Percentiles rank a stretch among this genome's conserved stretches.
Conservation (phyloP, 306 rosid species). For the Cucurbita ficifolia region DNA sequence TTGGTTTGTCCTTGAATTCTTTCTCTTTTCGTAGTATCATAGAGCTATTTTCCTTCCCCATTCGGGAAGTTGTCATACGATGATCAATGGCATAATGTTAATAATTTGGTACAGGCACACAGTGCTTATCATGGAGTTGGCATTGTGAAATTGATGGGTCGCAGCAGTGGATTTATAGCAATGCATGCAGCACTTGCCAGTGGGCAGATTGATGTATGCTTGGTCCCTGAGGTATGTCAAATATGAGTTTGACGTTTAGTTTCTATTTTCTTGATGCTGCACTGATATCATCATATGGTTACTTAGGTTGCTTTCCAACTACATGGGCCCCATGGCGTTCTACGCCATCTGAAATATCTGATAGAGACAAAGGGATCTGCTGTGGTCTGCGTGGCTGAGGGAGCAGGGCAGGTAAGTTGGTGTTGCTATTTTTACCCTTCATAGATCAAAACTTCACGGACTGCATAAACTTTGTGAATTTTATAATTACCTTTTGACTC, state of each 20-base stretch:
- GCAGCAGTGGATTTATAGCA: conserved; percentile 96
- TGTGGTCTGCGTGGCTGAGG: conserved; percentile 86
- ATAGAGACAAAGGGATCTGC: conserved; percentile 91
- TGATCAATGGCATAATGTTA: not conserved
- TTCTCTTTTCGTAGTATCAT: not conserved
- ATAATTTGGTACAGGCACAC: conserved; percentile 50
- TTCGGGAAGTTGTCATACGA: not conserved
- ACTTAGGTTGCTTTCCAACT: conserved; percentile 58
- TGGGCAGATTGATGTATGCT: conserved; percentile 88
- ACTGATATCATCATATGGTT: conserved; percentile 17
- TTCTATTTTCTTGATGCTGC: not conserved
- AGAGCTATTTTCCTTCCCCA: not conserved
- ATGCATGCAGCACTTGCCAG: conserved; percentile 95
- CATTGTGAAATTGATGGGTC: conserved; percentile 94
- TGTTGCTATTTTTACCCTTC: not conserved
- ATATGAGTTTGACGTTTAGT: not conserved
- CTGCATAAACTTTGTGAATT: not conserved
- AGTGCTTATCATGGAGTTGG: conserved; percentile 98
- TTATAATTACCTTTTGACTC: not conserved
- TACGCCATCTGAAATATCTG: conserved; percentile 73
- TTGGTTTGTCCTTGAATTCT: not conserved
- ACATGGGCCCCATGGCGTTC: conserved; percentile 79
- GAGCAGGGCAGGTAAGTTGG: conserved; percentile 86
- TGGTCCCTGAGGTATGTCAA: conserved; percentile 82
- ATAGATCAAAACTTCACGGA: not conserved